Evolutionary conservation across 371 early-diverging fungal species (phyloP).

Genomic region (Mortierella sp.): DNA sequence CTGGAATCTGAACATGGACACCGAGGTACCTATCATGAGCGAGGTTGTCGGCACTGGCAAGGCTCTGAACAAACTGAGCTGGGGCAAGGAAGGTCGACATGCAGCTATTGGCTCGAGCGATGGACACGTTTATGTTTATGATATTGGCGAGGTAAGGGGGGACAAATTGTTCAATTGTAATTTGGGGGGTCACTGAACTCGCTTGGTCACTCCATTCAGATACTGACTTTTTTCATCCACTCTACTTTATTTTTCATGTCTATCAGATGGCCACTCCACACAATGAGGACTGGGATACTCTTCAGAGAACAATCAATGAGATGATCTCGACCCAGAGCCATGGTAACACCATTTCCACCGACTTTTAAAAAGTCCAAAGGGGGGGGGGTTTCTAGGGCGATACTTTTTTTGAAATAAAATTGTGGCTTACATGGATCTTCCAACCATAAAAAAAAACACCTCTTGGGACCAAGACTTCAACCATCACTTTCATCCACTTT

Average conservation of each 20-base stretch:
- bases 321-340: conserved; percentile 66
- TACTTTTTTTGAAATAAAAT: background rate
- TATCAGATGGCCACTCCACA: conserved; percentile 65
- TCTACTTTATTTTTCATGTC: background rate
- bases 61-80: conserved; percentile 92
- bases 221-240: background rate
- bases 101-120: conserved; percentile 89
- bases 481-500: conserved; percentile 1
- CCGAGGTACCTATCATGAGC: conserved; percentile 82
- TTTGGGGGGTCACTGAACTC: too few relatives aligned
- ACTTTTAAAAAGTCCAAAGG: too few relatives aligned
- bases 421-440: background rate
- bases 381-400: too few relatives aligned
- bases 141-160: conserved; percentile 91
- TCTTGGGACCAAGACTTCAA: too few relatives aligned
- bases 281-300: conserved; percentile 74
- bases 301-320: conserved; percentile 74
- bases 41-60: conserved; percentile 73
- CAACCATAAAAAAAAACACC: background rate
- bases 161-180: too few relatives aligned
- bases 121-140: conserved; percentile 89
- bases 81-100: conserved; percentile 89
- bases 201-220: too few relatives aligned
- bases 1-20: conserved; percentile 91
- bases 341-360: conserved; percentile 24